phyloP scores from a whole-genome alignment of 1,139 yeast genomes.

The Kluyveromyces marxianus region DNA sequence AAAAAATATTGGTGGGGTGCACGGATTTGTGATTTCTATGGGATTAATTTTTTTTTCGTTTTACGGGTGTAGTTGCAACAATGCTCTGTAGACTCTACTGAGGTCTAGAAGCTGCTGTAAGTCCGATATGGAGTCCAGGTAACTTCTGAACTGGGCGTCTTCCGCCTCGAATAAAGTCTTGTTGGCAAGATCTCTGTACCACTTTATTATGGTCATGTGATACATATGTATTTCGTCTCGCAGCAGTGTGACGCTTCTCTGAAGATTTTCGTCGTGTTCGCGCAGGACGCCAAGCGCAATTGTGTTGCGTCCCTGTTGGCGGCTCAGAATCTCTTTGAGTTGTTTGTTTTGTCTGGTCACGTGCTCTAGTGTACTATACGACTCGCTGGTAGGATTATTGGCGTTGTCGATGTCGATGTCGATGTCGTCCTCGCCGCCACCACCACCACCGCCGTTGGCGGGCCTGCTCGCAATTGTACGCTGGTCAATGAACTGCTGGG shows the following conservation, averaged over 20 bases:
- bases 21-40: background rate
- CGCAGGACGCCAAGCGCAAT: constrained; percentile 15
- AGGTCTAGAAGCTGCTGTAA: constrained; percentile 19
- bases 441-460: background rate
- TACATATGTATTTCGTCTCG: constrained; percentile 17
- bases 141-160: constrained; percentile 19
- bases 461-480: background rate
- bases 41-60: background rate
- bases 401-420: background rate
- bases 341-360: constrained; percentile 14
- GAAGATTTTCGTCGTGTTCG: constrained; percentile 19
- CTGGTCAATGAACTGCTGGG: background rate
- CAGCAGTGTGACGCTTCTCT: constrained; percentile 15
- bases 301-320: constrained; percentile 9
- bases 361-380: constrained; percentile 1
- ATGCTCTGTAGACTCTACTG: constrained; percentile 15
- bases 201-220: constrained; percentile 11
- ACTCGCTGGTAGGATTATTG: background rate
- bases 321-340: constrained; percentile 11
- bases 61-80: constrained; percentile 12
- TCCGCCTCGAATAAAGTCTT: constrained; percentile 15
- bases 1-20: too few species aligned
- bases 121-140: constrained; percentile 16
- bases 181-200: constrained; percentile 12
- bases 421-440: background rate